Base-by-base conservation (phyloP, 1,139 yeast genomes). In the Debaryomyces robertsiae region DNA sequence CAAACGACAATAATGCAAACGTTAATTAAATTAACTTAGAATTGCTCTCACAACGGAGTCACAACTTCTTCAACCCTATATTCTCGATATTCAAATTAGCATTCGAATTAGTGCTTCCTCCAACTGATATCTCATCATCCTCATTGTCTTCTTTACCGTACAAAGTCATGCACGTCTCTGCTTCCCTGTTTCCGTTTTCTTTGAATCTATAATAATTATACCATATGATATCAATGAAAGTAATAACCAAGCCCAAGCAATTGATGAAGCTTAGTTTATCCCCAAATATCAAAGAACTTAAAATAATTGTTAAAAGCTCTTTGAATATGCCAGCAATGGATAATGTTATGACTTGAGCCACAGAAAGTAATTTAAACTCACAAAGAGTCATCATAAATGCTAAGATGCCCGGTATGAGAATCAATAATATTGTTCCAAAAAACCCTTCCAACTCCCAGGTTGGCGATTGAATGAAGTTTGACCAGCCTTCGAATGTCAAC, bases 311-410 rank as follows among this genome's bases (percentile, higher is more conserved):
- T 39, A 91, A 69, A 6, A 93, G 71, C 60, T 93, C 98, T 60
- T 93, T 93, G 57, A 91, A 86, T 24, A 93, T 87, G 2, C 98
- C 98, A 0, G 95, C 96, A 27, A 93, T 81, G 3, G 94, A 83
- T 29, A 93, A 67, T 0, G 98, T 91, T 29, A 90, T 73, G 10
- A 94, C 93, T 43, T 88, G 88, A 0, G 97, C 88, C 37, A 85
- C 79, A 42, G 87, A 83, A 37, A 93, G 71, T 11, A 93, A 77
- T 47, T 86, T 82, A 63, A 88, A 93, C 60, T 93, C 98, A 52
- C 94, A 81, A 27, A 89, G 64, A 0, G 97, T 93, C 94, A 93
- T 86, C 63, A 86, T 75, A 54, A 91, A 90, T 7, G 96, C 98
- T 35, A 88, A 66, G 9, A 86, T 48, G 0, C 98, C 98, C 0